Evolutionary conservation across 805 yeast species (phyloP), one percentile per base, ranked within the genome.

Genomic region (Candida takata): DNA sequence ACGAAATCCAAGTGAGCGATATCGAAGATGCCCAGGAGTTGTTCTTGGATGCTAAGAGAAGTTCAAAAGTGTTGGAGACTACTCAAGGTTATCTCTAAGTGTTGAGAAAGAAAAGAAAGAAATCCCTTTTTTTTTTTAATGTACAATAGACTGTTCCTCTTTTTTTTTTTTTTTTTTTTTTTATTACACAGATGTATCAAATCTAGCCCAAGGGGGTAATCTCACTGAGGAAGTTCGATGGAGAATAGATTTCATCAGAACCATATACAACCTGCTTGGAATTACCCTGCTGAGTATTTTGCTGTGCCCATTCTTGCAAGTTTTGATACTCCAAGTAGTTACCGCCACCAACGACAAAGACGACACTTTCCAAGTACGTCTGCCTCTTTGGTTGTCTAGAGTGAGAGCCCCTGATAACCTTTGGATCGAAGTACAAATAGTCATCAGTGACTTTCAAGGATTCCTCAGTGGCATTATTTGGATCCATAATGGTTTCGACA

Each of bases 311-410:
- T 58, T 88, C 95, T 58, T 85, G 95, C 52, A 92, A 70, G 53
- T 90, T 90, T 41, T 88, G 94, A 56, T 90, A 92, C 62, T 92
- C 99, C 43, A 84, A 64, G 56, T 87, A 92, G 59, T 85, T 88
- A 32, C 97, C 97, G 24, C 98, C 98, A 18, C 98, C 99, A 37
- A 92, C 88, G 35, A 88, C 85, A 58, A 92, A 92, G 15, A 92
- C 95, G 33, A 85, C 64, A 2, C 94, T 77, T 47, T 86, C 92
- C 40, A 77, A 77, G 57, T 84, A 86, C 9, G 79, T 65, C 47
- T 80, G 84, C 53, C 95, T 76, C 57, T 77, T 82, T 26, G 97
- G 97, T 25, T 88, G 90, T 49, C 82, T 78, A 4, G 95, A 78
- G 49, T 82, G 88, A 6, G 94, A 81, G 4, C 97, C 97, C 45